Percentiles rank a stretch among this genome's conserved stretches.
Evolutionary conservation across 1,284 basidiomycete genomes (phyloP).

Genomic region (Austroboletus olivaceoglutinosus): DNA sequence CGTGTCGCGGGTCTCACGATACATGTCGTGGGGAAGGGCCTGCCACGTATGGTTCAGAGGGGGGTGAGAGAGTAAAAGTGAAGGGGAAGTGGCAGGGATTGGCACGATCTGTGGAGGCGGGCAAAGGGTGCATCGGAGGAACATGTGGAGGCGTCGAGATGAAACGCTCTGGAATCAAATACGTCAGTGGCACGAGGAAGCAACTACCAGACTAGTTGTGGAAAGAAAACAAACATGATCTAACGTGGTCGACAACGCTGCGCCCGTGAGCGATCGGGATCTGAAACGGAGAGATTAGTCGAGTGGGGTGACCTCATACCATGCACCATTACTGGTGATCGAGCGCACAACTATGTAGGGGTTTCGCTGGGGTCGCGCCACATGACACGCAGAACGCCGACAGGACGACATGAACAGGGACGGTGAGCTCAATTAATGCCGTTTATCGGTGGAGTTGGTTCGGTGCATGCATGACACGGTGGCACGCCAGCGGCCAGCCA

Average conservation of each 20-base stretch:
- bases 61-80: neutral
- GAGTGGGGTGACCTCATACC: conserved; percentile 10
- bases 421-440: conserved; percentile 20
- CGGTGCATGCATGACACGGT: conserved; percentile 1
- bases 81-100: conserved; percentile 5
- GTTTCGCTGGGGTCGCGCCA: neutral
- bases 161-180: conserved; percentile 20
- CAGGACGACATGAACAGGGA: conserved; percentile 9
- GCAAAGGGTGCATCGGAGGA: conserved; percentile 22
- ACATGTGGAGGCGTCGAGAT: conserved; percentile 28
- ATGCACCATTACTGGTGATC: neutral
- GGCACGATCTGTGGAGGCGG: conserved; percentile 8
- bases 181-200: conserved; percentile 22
- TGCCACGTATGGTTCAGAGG: neutral
- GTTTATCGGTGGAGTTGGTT: conserved; percentile 7
- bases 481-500: conserved; percentile 1
- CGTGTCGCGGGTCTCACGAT: conserved; percentile 1
- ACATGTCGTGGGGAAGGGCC: neutral
- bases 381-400: conserved; percentile 11
- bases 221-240: neutral
- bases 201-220: conserved; percentile 6
- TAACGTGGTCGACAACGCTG: conserved; percentile 11
- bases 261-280: conserved; percentile 14
- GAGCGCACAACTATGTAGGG: neutral
- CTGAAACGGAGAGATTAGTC: conserved; percentile 8